A percentile compares a stretch with the other conserved stretches of the same genome.
phyloP scores from a whole-genome alignment of 176 grass and related monocot species.

The Aegilops sharonensis region DNA sequence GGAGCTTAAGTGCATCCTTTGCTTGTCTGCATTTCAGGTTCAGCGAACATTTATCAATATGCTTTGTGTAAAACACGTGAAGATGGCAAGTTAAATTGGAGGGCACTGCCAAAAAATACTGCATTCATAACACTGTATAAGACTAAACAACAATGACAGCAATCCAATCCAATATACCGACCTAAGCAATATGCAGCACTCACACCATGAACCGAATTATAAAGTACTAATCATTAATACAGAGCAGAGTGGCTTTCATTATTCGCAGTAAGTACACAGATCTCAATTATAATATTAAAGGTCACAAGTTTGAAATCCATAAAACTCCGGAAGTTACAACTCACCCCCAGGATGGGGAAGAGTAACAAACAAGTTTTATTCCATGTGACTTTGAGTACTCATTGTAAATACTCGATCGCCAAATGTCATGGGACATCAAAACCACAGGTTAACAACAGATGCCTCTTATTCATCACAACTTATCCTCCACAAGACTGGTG shows the following conservation, averaged over 20 bases:
- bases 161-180: background rate
- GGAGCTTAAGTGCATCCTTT: constrained; percentile 87
- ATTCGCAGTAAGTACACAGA: background rate
- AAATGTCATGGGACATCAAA: constrained; percentile 12
- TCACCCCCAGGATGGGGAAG: background rate
- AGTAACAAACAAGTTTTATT: background rate
- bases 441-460: constrained; percentile 31
- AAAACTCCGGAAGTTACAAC: background rate
- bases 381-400: background rate
- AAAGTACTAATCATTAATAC: background rate
- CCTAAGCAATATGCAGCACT: constrained; percentile 2
- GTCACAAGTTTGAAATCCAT: background rate
- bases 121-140: background rate
- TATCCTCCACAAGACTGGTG: background rate
- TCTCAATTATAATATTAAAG: background rate
- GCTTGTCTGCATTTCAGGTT: constrained; percentile 70
- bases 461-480: background rate
- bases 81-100: background rate
- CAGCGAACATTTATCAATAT: constrained; percentile 29
- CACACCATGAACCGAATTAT: background rate
- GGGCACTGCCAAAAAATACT: background rate
- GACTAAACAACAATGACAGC: background rate
- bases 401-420: background rate
- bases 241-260: background rate
- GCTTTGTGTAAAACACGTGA: background rate